Percentiles rank a stretch among this genome's conserved stretches.
Conservation (phyloP, 495 filamentous ascomycete genomes). For the Choiromyces venosus region DNA sequence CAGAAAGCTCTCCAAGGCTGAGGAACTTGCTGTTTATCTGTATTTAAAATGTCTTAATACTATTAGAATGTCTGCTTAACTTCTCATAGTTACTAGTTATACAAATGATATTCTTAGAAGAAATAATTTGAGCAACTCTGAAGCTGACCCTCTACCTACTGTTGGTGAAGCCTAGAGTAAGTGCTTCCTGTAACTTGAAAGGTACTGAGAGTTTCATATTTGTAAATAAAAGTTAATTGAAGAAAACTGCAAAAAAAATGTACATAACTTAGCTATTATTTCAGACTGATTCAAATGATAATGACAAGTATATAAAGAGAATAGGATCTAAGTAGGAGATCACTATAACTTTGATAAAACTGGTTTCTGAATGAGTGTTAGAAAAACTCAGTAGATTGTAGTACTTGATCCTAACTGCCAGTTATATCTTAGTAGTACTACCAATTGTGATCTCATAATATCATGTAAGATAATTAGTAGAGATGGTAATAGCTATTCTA, state of each 20-base stretch:
- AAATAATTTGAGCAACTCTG: too few species aligned
- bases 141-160: too few species aligned
- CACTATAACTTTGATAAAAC: constrained; percentile 32
- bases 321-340: constrained; percentile 21
- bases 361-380: constrained; percentile 28
- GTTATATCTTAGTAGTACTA: not conserved
- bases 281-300: constrained; percentile 19
- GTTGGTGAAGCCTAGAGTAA: too few species aligned
- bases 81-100: too few species aligned
- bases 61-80: too few species aligned
- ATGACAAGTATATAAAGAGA: not conserved
- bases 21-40: too few species aligned
- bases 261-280: constrained; percentile 11
- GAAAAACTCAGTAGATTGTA: constrained; percentile 26
- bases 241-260: not conserved
- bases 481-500: too few species aligned
- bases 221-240: not conserved
- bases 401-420: constrained; percentile 3
- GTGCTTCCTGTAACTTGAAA: not conserved
- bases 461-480: constrained; percentile 10
- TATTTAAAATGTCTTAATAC: too few species aligned
- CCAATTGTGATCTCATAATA: not conserved
- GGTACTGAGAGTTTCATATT: not conserved
- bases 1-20: too few species aligned
- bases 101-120: too few species aligned